Base-by-base conservation (phyloP, 129 eudicot species). In the Arctium lappa region DNA sequence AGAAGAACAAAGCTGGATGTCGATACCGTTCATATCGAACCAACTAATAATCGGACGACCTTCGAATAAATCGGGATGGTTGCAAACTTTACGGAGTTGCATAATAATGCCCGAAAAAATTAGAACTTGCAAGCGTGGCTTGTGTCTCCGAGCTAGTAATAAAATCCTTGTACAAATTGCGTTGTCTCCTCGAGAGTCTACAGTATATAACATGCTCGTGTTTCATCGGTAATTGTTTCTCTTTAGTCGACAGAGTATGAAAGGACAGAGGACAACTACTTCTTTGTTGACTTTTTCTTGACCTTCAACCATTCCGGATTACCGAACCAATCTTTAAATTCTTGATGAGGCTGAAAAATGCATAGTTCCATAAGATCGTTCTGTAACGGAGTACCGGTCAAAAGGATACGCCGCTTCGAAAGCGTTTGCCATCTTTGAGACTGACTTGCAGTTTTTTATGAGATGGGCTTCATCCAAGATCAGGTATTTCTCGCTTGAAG, bases 291-390 rank as follows among this genome's bases (percentile, higher is more conserved):
- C 93, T 85, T 91, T 96, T 48, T 93, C 99, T 86, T 96, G 98
- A 74, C 99, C 99, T 56, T 96, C 99, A 12, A 96, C 99, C 99
- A 96, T 96, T 1, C 98, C 12, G 99, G 99, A 83, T 93, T 96
- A 82, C 98, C 81, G 80, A 96, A 96, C 99, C 99, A 96, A 29
- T 93, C 98, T 86, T 96, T 96, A 81, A 96, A 96, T 84, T 96
- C 99, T 89, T 96, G 99, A 86, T 96, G 99, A 62, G 99, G 93
- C 85, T 96, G 99, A 91, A 87, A 96, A 96, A 93, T 96, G 99
- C 99, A 96, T 96, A 96, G 89, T 76, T 96, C 99, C 99, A 96
- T 96, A 1, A 96, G 90, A 90, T 96, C 99, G 62, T 96, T 96
- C 76, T 96, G 99, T 80, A 96, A 79, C 32, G 99, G 99, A 5